Evolutionary conservation across 108 stramenopile species (phyloP), one percentile per base, ranked within the genome.

Genomic region (Mediolabrus comicus): DNA sequence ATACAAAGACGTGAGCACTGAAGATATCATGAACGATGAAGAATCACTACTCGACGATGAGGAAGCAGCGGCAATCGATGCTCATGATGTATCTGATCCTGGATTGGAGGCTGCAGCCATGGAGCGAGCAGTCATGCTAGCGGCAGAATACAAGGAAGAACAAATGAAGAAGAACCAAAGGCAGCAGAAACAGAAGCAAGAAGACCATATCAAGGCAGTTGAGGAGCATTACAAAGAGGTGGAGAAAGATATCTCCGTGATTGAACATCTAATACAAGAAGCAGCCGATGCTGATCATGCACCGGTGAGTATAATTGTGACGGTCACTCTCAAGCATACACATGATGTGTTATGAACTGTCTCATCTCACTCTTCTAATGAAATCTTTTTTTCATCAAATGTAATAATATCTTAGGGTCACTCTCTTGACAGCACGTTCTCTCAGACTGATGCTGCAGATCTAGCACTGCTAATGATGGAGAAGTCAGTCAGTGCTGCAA

Each of bases 111-210:
- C 63, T 8, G 80, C 80, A 0, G 75, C 70, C 5, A 63, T 62
- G 70, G 80, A 81, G 54, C 26, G 80, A 2, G 80, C 80, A 13
- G 80, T 81, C 33, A 67, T 76, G 69, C 34, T 81, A 39, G 74
- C 80, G 0, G 63, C 26, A 24, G 79, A 80, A 17, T 59, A 36
- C 41, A 59, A 59, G 27, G 38, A 65, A n/a, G 11, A 51, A 12
- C 60, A 51, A 16, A 1, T 32, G 25, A 34, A 59, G 62, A 63
- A 56, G 22, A 38, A 53, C 11, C 12, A 14, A 8, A 27, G 54
- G 28, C 12, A 41, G 39, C 39, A 41, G 39, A 14, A 11, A 14
- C 11, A 41, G 39, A 41, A 12, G 12, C 12, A 41, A 14, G 39
- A 41, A 14, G 14, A 12, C 14, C 12, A 41, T 14, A 35, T 57